A percentile compares a stretch with the other conserved stretches of the same genome.
These are phyloP conservation scores for Agarophyton chilense DNA, from an alignment of 23 red algal species.

Conservation along the genomic window DNA sequence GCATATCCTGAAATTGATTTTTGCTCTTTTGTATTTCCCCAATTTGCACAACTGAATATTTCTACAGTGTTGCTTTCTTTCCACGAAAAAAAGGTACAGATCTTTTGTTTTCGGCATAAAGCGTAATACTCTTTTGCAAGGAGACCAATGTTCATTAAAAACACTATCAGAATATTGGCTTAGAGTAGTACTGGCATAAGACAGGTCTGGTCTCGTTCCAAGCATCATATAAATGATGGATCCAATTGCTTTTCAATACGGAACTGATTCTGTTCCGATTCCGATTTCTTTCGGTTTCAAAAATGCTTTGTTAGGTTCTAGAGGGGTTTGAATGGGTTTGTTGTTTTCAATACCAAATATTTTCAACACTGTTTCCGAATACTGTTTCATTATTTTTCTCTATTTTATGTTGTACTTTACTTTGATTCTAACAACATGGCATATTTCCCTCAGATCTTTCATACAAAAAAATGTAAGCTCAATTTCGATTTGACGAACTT, in stretches of 20 bases:
- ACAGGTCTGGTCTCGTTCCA: background rate
- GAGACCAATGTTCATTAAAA: background rate
- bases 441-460: no score
- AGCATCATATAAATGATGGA: conserved; percentile 2
- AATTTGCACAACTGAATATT: background rate
- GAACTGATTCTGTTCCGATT: background rate
- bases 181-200: background rate
- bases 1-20: conserved; percentile 7
- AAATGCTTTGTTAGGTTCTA: background rate
- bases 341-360: background rate
- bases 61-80: background rate
- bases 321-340: background rate
- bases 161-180: background rate
- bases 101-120: background rate
- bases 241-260: background rate
- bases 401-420: no score
- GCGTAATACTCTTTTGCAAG: background rate
- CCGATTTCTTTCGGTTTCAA: background rate
- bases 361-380: background rate
- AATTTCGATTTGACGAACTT: no score
- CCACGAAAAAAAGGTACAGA: background rate
- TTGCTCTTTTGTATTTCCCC: background rate
- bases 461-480: no score
- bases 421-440: no score
- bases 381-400: no score